phyloP scores from a whole-genome alignment of 805 yeast species.

The Wickerhamiella occidentalis region DNA sequence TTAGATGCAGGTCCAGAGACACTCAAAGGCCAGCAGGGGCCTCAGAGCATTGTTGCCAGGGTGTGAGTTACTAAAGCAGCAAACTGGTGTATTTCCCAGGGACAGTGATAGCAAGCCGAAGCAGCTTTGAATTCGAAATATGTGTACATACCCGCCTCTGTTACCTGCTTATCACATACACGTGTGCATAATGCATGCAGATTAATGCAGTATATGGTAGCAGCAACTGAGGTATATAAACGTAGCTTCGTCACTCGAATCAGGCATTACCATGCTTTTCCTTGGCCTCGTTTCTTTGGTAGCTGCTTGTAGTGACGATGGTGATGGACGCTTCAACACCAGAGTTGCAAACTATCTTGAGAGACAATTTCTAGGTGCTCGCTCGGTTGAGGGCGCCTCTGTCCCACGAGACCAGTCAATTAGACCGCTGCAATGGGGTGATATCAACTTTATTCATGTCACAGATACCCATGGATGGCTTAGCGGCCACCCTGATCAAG shows the following conservation, averaged over 20 bases:
- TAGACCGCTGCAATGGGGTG: slow-evolving; percentile 47
- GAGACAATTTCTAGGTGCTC: background rate
- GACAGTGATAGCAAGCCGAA: too few relatives aligned
- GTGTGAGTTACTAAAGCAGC: too few relatives aligned
- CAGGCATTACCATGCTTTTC: background rate
- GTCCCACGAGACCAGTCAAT: slow-evolving; percentile 7
- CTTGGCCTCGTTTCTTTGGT: background rate
- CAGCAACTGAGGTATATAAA: background rate
- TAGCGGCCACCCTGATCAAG: slow-evolving; percentile 51
- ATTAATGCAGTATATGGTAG: background rate
- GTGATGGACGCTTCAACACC: slow-evolving; percentile 15
- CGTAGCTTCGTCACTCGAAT: too few relatives aligned
- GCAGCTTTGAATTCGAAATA: background rate
- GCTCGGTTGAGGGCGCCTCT: slow-evolving; percentile 12
- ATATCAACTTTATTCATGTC: slow-evolving; percentile 77
- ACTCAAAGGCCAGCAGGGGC: too few relatives aligned
- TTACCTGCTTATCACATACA: background rate
- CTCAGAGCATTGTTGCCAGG: too few relatives aligned
- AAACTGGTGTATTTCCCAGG: too few relatives aligned
- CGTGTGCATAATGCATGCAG: slow-evolving; percentile 1
- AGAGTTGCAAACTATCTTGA: slow-evolving; percentile 12
- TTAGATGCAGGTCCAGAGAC: too few relatives aligned
- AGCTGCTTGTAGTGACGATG: slow-evolving; percentile 13
- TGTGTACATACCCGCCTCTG: background rate
- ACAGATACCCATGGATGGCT: slow-evolving; percentile 97